Conservation (phyloP, 2,329 filamentous ascomycete species). For the Cytospora leucostoma region DNA sequence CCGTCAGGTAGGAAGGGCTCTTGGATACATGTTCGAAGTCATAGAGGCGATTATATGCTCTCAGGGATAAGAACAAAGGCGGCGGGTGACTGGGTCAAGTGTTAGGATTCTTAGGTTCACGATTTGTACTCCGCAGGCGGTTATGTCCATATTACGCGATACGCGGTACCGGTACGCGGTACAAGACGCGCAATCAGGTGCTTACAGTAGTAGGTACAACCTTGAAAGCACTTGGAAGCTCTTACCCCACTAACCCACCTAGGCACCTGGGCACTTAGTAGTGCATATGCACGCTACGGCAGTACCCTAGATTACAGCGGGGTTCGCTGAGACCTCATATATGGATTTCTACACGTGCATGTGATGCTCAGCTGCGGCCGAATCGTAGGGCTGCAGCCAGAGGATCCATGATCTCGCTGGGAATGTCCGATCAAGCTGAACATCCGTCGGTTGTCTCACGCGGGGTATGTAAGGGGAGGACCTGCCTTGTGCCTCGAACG, state of each 20-base stretch:
- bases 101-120: not conserved
- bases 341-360: too few relatives aligned
- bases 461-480: too few relatives aligned
- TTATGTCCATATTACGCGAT: not conserved
- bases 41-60: not conserved
- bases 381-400: too few relatives aligned
- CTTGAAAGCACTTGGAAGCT: too few relatives aligned
- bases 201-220: not conserved
- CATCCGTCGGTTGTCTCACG: too few relatives aligned
- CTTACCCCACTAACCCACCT: not conserved
- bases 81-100: not conserved
- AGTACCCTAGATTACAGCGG: not conserved
- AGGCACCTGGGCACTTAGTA: not conserved
- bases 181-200: not conserved
- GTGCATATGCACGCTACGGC: not conserved
- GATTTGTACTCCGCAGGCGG: not conserved
- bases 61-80: not conserved
- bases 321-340: not conserved
- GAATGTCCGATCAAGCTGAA: too few relatives aligned
- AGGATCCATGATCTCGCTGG: too few relatives aligned
- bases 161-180: not conserved
- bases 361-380: too few relatives aligned
- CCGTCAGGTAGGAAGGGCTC: not conserved
- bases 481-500: too few relatives aligned
- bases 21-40: not conserved